phyloP scores from a whole-genome alignment of 2,329 filamentous ascomycete genomes.

The Trichoderma asperellum region DNA sequence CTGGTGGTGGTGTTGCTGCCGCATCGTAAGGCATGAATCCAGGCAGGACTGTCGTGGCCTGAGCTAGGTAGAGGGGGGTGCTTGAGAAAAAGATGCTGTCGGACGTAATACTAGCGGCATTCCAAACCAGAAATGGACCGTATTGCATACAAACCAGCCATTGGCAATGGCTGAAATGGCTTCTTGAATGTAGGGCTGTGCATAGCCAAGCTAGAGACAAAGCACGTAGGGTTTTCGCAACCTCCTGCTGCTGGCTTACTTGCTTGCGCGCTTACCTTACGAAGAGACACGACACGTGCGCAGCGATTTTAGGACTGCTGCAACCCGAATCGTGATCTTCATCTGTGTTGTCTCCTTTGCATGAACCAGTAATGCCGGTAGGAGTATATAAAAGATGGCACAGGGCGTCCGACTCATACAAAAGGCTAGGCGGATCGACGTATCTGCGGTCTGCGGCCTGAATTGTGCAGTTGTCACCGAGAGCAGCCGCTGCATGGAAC shows the following conservation, averaged over 20 bases:
- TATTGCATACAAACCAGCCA: conserved; percentile 20
- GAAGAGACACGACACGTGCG: conserved; percentile 23
- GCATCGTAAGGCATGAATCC: conserved; percentile 29
- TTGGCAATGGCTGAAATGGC: neutral
- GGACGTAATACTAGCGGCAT: conserved; percentile 10
- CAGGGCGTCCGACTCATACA: neutral
- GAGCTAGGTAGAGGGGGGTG: conserved; percentile 31
- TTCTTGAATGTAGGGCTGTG: conserved; percentile 8
- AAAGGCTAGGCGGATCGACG: neutral
- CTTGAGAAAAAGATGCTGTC: conserved; percentile 7
- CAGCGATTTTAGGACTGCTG: conserved; percentile 20
- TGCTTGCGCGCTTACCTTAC: neutral
- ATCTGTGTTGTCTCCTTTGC: conserved; percentile 15
- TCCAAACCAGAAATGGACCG: conserved; percentile 10
- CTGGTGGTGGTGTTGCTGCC: conserved; percentile 24
- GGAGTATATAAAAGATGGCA: neutral
- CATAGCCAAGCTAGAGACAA: neutral
- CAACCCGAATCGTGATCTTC: conserved; percentile 22
- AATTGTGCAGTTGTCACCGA: conserved; percentile 12
- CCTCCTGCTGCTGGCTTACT: neutral
- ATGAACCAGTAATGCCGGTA: conserved; percentile 15
- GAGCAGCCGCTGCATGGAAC: conserved; percentile 4
- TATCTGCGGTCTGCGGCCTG: neutral
- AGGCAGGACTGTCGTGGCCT: conserved; percentile 26
- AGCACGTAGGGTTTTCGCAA: conserved; percentile 12